Conservation (phyloP, 2,329 filamentous ascomycete species). For the Xylaria sp. region DNA sequence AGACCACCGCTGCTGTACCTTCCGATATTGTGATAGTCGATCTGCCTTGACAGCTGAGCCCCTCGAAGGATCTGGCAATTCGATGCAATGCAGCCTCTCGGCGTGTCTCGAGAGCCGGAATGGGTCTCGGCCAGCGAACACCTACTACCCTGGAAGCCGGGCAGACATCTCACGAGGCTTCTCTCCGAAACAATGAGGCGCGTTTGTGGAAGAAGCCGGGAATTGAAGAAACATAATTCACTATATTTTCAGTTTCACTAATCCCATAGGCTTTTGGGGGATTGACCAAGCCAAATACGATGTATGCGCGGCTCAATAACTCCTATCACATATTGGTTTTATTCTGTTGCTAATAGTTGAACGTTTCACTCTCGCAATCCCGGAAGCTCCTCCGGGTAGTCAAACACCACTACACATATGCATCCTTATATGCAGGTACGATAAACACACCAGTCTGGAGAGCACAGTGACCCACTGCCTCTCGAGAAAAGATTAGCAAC, state of each 20-base stretch:
- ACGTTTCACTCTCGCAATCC: not conserved
- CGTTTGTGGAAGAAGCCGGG: not conserved
- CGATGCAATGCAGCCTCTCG: constrained; percentile 13
- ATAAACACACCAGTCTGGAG: not conserved
- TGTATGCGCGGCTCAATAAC: not conserved
- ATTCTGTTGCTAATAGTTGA: not conserved
- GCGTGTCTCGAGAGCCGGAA: constrained; percentile 26
- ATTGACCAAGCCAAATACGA: not conserved
- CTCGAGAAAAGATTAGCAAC: not conserved
- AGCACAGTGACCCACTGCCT: not conserved
- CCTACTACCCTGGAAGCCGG: not conserved
- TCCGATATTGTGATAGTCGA: constrained; percentile 4
- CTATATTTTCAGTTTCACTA: not conserved
- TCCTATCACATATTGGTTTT: not conserved
- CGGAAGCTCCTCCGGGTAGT: not conserved
- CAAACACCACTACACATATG: not conserved
- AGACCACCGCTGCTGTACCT: constrained; percentile 1
- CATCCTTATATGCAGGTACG: not conserved
- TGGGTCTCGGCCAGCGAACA: constrained; percentile 26
- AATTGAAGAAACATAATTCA: not conserved
- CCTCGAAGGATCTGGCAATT: constrained; percentile 19
- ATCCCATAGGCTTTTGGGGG: not conserved
- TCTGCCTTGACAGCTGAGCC: not conserved
- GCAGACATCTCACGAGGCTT: not conserved
- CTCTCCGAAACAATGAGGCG: not conserved